These are phyloP conservation scores for Aureobasidium sp. DNA, from an alignment of 2,329 filamentous ascomycete genomes.

Conservation along the genomic window DNA sequence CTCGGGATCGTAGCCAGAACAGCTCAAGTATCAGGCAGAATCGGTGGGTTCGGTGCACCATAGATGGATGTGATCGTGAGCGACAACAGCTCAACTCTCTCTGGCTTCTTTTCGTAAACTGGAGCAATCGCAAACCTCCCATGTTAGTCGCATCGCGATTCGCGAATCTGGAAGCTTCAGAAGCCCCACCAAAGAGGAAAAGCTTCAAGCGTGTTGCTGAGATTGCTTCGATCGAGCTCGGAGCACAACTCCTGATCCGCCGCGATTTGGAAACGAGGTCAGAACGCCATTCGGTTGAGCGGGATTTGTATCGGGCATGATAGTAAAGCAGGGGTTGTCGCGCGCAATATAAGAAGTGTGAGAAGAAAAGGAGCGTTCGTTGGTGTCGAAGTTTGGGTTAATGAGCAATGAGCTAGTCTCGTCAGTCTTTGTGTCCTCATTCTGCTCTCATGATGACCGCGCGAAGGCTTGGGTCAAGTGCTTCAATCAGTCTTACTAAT, in stretches of 20 bases:
- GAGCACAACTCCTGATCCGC: not conserved
- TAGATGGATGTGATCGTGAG: not conserved
- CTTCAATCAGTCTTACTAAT: too few relatives aligned
- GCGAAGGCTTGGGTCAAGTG: not conserved
- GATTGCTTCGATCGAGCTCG: not conserved
- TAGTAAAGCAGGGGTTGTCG: not conserved
- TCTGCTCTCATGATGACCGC: not conserved
- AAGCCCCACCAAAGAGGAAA: conserved; percentile 1
- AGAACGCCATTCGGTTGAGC: not conserved
- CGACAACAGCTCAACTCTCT: not conserved
- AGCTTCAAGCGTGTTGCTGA: not conserved
- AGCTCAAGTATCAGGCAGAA: not conserved
- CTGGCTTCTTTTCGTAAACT: not conserved
- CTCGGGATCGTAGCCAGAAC: not conserved
- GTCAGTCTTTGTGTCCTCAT: not conserved
- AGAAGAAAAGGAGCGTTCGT: not conserved
- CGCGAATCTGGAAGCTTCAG: not conserved
- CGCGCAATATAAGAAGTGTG: not conserved
- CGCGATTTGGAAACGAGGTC: not conserved
- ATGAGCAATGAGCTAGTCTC: not conserved
- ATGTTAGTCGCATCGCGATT: not conserved
- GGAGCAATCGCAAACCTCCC: not conserved
- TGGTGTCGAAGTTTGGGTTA: not conserved
- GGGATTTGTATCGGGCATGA: not conserved
- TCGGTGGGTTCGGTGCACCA: not conserved